phyloP scores from a whole-genome alignment of 306 rosid genomes.

The Alnus glutinosa region DNA sequence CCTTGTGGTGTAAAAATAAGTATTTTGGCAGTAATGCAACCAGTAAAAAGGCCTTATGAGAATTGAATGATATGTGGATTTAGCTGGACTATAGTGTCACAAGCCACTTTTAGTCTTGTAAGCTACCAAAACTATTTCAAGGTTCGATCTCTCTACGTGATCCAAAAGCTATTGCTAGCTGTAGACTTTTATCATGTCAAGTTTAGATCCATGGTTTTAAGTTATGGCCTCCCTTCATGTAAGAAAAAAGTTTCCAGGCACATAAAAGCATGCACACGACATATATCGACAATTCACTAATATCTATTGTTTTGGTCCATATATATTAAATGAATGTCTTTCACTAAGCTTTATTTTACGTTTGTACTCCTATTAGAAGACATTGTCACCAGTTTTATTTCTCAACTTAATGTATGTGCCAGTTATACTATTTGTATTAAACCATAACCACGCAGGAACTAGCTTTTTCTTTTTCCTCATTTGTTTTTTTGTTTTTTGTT shows the following conservation, averaged over 20 bases:
- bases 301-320: neutral
- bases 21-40: no score
- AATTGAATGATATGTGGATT: neutral
- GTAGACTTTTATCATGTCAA: neutral
- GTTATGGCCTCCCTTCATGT: no score
- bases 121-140: neutral
- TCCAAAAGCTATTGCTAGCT: neutral
- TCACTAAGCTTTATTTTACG: no score
- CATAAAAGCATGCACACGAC: neutral
- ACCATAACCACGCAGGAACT: no score
- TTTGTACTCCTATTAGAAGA: no score
- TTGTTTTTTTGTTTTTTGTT: no score
- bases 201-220: neutral
- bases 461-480: no score
- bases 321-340: no score
- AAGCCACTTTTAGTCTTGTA: neutral
- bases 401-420: no score
- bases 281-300: neutral
- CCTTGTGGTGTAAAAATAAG: neutral
- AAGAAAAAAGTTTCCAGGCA: neutral
- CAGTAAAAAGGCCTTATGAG: neutral
- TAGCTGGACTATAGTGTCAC: neutral
- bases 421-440: no score
- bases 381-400: no score
- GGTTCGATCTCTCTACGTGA: neutral